Base-by-base conservation (phyloP, 2,329 filamentous ascomycete genomes). In the Aureobasidium sp. region DNA sequence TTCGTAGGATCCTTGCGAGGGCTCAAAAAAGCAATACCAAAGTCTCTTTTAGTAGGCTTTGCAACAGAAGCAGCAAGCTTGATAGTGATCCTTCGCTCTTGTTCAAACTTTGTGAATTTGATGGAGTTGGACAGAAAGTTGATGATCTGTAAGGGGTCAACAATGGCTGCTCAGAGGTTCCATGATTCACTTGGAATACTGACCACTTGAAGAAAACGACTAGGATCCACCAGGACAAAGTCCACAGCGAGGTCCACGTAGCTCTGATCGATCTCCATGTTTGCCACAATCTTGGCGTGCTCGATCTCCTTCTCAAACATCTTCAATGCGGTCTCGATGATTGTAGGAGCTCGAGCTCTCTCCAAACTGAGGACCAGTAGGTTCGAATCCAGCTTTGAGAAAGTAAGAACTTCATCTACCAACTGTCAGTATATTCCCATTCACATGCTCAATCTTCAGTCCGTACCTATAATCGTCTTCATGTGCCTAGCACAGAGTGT, bases 301-400 rank as follows among this genome's bases (percentile, higher is more conserved):
- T 71, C 72, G 15, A 75, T 64, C 62, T 76, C 74, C 14, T 70
- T 69, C 39, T 75, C 70, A 62, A 76, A 75, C 54, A 76, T 75
- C 35, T 67, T 68, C 22, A 73, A 57, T n/a, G 73, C 74, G 24
- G 68, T 70, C 11, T 66, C 65, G 19, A 76, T 65, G 1, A 78
- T 67, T 37, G 71, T 70, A 1, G 70, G 61, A 0, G 71, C 69
- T 52, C 72, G 71, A 5, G 74, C 71, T 33, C 70, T 70, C 52
- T 74, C 73, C 0, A 77, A 74, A 3, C 73, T 75, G 27, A 79
- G 75, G 4, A 74, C 71, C 2, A 72, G 56, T 59, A 71, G 65
- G 7, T 69, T 64, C 0, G 70, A 67, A 19, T 72, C 70, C 8
- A 72, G 64, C 24, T 68, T 77, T 1, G 73, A 76, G 17, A 79